Evolutionary conservation across 139 green algal species (phyloP).

Genomic region (Haematococcus sp.): DNA sequence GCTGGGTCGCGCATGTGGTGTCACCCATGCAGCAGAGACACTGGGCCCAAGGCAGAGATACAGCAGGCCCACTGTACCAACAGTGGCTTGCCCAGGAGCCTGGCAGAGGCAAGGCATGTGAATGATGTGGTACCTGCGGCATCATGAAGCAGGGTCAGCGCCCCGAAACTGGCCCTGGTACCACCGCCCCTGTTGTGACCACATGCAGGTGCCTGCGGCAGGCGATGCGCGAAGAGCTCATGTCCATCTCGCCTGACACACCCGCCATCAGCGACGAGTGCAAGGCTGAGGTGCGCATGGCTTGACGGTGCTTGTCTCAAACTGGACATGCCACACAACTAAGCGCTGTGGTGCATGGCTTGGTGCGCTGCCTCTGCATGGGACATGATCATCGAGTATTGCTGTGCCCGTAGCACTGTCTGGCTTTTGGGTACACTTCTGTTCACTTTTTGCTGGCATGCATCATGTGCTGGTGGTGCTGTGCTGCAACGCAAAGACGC

Average conservation of each 20-base stretch:
- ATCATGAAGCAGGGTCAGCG: too few species aligned
- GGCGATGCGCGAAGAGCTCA: conserved; percentile 15
- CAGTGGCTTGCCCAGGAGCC: too few species aligned
- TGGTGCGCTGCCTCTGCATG: not conserved
- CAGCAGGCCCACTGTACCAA: too few species aligned
- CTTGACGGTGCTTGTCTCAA: too few species aligned
- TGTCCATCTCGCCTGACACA: conserved; percentile 26
- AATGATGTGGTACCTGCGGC: too few species aligned
- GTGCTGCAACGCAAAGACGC: not conserved
- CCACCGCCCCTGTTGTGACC: too few species aligned
- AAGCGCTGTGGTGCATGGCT: not conserved
- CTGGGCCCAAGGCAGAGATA: too few species aligned
- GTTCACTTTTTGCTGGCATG: not conserved
- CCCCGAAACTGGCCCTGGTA: too few species aligned
- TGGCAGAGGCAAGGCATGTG: too few species aligned
- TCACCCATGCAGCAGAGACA: too few species aligned
- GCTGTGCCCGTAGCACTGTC: not conserved
- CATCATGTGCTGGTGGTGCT: not conserved
- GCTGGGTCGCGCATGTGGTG: too few species aligned
- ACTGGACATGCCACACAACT: too few species aligned
- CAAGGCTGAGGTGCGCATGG: conserved; percentile 12
- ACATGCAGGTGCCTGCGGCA: conserved; percentile 21
- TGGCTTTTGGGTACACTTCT: not conserved
- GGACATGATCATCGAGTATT: not conserved
- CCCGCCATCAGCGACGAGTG: conserved; percentile 14